A percentile compares a stretch with the other conserved stretches of the same genome.
Evolutionary conservation across 129 eudicot genomes (phyloP).

Genomic region (Artemisia argyi): DNA sequence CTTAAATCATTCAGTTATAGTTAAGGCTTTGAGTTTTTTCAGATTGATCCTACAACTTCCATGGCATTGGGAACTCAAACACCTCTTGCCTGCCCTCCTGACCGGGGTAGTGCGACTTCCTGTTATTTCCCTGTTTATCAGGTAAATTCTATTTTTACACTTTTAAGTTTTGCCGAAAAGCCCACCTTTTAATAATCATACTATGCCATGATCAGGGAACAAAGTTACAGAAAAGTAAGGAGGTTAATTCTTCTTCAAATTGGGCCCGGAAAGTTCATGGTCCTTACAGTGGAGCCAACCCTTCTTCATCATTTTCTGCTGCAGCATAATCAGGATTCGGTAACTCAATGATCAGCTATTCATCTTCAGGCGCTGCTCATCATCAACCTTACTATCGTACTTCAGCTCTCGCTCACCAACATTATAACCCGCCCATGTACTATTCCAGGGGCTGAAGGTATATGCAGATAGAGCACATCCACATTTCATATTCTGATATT

Average conservation of each 20-base stretch:
- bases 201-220: constrained; percentile 19
- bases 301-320: constrained; percentile 15
- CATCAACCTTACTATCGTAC: constrained; percentile 6
- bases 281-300: constrained; percentile 29
- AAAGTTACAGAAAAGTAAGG: neutral
- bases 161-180: neutral
- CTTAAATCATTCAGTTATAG: neutral
- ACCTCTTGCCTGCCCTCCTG: constrained; percentile 35
- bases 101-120: constrained; percentile 20
- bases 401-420: constrained; percentile 25
- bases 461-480: constrained; percentile 4
- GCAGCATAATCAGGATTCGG: constrained; percentile 20
- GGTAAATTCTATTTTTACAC: constrained; percentile 27
- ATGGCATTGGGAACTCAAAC: constrained; percentile 16
- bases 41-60: constrained; percentile 27
- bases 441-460: neutral
- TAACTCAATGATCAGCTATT: constrained; percentile 28
- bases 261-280: constrained; percentile 44
- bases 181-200: neutral
- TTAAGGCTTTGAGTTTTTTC: neutral
- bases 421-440: neutral
- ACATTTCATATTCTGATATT: neutral
- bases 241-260: constrained; percentile 6
- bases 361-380: constrained; percentile 39
- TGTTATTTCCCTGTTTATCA: constrained; percentile 35